Percentiles rank a stretch among this genome's conserved stretches.
These are phyloP conservation scores for Rhododendron williamsianum DNA, from an alignment of 148 eudicot genomes.

Conservation along the genomic window DNA sequence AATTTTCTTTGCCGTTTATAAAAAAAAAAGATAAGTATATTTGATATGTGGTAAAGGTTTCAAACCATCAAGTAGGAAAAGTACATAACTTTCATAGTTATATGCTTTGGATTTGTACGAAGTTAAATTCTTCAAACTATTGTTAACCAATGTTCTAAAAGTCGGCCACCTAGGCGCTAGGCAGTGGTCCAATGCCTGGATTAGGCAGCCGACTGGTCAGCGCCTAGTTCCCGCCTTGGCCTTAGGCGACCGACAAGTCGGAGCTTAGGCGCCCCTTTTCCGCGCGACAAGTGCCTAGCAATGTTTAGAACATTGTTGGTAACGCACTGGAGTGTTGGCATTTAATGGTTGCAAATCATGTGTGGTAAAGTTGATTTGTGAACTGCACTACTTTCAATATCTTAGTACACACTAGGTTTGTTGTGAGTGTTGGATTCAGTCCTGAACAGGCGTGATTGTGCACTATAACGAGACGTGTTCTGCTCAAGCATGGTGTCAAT, in stretches of 20 bases:
- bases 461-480: no score
- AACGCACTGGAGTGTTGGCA: not conserved
- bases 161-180: not conserved
- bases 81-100: no score
- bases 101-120: not conserved
- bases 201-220: not conserved
- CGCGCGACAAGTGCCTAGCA: not conserved
- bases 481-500: not conserved
- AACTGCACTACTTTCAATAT: not conserved
- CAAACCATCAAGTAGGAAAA: not conserved
- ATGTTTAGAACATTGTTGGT: not conserved
- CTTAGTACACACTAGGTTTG: no score
- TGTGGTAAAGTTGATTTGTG: not conserved
- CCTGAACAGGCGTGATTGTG: no score
- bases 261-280: not conserved
- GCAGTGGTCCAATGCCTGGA: no score
- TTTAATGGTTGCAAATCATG: not conserved
- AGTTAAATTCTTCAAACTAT: not conserved
- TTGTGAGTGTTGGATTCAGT: no score
- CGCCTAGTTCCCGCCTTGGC: not conserved
- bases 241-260: not conserved
- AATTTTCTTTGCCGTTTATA: no score
- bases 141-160: not conserved
- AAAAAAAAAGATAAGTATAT: not conserved
- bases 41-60: not conserved